phyloP scores from a whole-genome alignment of 371 early-diverging fungal genomes.

The Mycotypha africana region DNA sequence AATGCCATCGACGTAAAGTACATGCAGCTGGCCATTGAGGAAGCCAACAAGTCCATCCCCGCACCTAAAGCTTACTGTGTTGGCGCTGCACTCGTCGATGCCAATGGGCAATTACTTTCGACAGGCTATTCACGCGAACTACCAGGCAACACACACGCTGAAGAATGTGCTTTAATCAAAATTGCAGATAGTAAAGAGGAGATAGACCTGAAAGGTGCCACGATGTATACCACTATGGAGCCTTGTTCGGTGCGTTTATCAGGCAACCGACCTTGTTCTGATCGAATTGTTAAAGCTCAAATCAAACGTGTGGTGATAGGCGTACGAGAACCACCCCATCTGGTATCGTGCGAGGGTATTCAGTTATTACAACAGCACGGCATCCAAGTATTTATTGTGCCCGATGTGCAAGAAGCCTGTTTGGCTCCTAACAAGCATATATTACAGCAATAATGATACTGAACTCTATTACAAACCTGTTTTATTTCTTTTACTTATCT shows the following conservation, averaged over 20 bases:
- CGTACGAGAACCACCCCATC: constrained; percentile 80
- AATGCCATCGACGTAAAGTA: constrained; percentile 23
- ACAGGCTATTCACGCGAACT: constrained; percentile 85
- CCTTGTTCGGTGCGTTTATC: constrained; percentile 80
- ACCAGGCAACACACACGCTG: constrained; percentile 91
- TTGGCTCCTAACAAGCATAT: constrained; percentile 69
- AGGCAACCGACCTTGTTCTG: constrained; percentile 68
- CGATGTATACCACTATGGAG: constrained; percentile 91
- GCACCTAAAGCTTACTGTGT: constrained; percentile 86
- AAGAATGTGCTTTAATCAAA: constrained; percentile 77
- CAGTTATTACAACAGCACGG: constrained; percentile 52
- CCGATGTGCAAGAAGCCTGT: constrained; percentile 68
- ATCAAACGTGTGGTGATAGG: constrained; percentile 81
- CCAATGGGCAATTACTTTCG: constrained; percentile 43
- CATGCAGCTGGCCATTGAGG: constrained; percentile 21
- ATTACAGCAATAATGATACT: no score
- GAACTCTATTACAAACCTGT: no score
- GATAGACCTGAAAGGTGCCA: constrained; percentile 20
- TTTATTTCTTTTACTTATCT: no score
- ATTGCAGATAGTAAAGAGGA: constrained; percentile 18
- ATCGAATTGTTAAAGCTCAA: constrained; percentile 63
- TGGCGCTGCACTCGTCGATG: constrained; percentile 75
- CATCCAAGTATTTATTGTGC: constrained; percentile 60
- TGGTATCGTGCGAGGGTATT: constrained; percentile 73
- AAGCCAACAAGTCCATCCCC: constrained; percentile 74